Conservation (phyloP, 495 filamentous ascomycete species). For the Talaromyces thailandensis region DNA sequence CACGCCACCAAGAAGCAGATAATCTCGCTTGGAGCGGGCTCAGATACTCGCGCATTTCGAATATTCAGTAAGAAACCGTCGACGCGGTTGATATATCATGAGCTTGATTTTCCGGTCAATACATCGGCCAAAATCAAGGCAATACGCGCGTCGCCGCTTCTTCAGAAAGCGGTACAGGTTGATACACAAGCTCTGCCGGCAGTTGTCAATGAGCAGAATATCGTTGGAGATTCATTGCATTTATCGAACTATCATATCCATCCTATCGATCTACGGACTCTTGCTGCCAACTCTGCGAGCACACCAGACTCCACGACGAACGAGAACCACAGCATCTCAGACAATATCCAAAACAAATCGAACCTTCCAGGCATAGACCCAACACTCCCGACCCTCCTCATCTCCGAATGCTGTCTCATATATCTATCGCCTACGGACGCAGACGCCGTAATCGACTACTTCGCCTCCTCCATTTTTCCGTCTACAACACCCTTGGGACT, state of each 20-base stretch:
- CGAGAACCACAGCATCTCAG: neutral
- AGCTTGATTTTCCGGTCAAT: conserved; percentile 81
- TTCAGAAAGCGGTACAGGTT: conserved; percentile 25
- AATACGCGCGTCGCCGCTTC: conserved; percentile 34
- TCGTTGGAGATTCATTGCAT: conserved; percentile 30
- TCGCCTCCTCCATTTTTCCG: conserved; percentile 45
- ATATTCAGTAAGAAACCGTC: conserved; percentile 36
- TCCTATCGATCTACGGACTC: conserved; percentile 66
- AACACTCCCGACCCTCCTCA: conserved; percentile 64
- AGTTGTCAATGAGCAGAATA: conserved; percentile 20
- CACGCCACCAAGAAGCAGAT: conserved; percentile 58
- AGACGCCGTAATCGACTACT: conserved; percentile 54
- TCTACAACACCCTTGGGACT: conserved; percentile 42
- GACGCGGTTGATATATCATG: conserved; percentile 63
- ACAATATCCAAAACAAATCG: conserved; percentile 2
- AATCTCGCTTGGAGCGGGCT: conserved; percentile 86
- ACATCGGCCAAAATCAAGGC: conserved; percentile 52
- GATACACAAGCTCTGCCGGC: neutral
- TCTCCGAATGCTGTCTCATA: conserved; percentile 91
- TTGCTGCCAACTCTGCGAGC: conserved; percentile 21
- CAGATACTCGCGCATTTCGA: conserved; percentile 81
- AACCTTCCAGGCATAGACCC: conserved; percentile 33
- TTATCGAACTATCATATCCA: conserved; percentile 61
- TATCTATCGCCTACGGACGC: conserved; percentile 65
- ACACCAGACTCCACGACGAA: neutral